phyloP scores from a whole-genome alignment of 2,329 filamentous ascomycete genomes.

The Botrytis fabae region DNA sequence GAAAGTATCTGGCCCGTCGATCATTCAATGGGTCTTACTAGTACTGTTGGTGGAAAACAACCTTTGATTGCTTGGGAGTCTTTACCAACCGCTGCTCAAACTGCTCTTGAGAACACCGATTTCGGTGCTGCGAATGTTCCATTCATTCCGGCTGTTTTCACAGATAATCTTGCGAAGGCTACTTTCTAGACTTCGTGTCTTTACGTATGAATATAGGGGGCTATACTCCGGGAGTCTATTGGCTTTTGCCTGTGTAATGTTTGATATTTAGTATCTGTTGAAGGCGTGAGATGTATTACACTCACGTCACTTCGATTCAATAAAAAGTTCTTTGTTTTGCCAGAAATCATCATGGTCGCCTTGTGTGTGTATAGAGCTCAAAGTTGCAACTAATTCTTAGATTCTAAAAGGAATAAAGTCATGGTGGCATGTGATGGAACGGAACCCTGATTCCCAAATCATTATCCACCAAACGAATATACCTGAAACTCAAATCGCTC shows the following conservation, averaged over 20 bases:
- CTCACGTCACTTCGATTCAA: neutral
- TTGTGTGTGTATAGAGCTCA: neutral
- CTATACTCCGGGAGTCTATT: neutral
- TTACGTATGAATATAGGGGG: neutral
- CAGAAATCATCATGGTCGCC: neutral
- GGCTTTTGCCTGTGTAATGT: neutral
- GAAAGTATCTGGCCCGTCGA: constrained; percentile 50
- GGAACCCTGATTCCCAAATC: neutral
- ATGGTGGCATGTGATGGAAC: neutral
- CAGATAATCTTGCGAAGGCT: constrained; percentile 46
- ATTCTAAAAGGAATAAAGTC: fast-evolving
- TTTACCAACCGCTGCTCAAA: constrained; percentile 42
- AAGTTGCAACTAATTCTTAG: neutral
- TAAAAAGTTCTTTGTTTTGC: neutral
- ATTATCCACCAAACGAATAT: fast-evolving
- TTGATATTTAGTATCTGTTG: neutral
- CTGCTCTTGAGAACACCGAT: constrained; percentile 43
- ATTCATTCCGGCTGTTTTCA: constrained; percentile 42
- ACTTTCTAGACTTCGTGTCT: constrained; percentile 33
- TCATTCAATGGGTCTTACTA: constrained; percentile 45
- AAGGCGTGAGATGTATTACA: neutral
- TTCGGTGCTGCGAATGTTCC: constrained; percentile 48
- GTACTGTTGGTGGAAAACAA: constrained; percentile 43
- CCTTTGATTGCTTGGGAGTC: constrained; percentile 48
- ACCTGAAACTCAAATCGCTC: neutral